Evolutionary conservation across 495 filamentous ascomycete genomes (phyloP).

Genomic region (Hyphodiscus hymeniophilus): DNA sequence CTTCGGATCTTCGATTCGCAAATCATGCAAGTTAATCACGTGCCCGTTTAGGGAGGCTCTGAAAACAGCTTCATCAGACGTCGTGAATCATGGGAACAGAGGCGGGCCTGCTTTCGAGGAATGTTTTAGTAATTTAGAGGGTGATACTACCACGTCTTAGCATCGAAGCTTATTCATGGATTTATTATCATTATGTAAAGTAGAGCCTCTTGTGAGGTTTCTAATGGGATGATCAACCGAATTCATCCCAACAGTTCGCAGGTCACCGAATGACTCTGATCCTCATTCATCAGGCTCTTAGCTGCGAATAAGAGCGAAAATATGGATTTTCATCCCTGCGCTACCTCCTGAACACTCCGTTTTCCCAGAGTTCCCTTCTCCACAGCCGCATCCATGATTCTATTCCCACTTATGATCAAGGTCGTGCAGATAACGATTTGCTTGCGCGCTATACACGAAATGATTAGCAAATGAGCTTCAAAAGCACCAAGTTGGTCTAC

Average conservation of each 20-base stretch:
- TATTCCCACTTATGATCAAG: constrained; percentile 79
- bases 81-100: too few relatives aligned
- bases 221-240: neutral
- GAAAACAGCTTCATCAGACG: too few relatives aligned
- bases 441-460: constrained; percentile 40
- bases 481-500: constrained; percentile 10
- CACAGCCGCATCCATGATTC: constrained; percentile 82
- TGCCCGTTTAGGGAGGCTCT: too few relatives aligned
- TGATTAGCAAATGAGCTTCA: constrained; percentile 6
- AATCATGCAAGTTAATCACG: too few relatives aligned
- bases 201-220: neutral
- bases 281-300: too few relatives aligned
- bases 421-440: constrained; percentile 91
- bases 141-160: neutral
- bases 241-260: neutral
- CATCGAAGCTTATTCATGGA: constrained; percentile 1
- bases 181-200: neutral
- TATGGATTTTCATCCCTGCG: too few relatives aligned
- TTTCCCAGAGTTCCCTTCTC: constrained; percentile 61
- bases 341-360: constrained; percentile 14
- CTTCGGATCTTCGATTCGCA: too few relatives aligned
- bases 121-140: too few relatives aligned
- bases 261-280: too few relatives aligned
- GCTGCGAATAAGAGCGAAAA: too few relatives aligned
- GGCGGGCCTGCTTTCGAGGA: too few relatives aligned